A percentile compares a stretch with the other conserved stretches of the same genome.
Conservation (phyloP, 495 filamentous ascomycete species). For the Neohortaea acidophila region DNA sequence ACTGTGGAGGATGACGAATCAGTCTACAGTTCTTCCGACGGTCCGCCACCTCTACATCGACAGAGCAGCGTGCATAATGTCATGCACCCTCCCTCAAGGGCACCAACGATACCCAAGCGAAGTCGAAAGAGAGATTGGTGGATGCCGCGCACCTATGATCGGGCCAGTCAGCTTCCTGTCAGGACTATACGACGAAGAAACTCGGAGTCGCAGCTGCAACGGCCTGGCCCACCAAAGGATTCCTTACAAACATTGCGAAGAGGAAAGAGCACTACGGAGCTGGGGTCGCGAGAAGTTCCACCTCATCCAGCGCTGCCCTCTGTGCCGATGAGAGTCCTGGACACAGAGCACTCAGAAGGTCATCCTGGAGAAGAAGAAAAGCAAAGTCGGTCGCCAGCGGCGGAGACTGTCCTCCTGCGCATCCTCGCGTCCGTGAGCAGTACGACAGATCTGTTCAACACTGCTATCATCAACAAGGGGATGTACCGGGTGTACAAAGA, state of each 20-base stretch:
- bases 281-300: no score
- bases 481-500: conserved; percentile 49
- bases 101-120: conserved; percentile 11
- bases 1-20: background rate
- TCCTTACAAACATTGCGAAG: no score
- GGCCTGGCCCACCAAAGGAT: no score
- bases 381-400: conserved; percentile 22
- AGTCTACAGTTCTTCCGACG: no score
- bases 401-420: conserved; percentile 34
- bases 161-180: no score
- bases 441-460: conserved; percentile 43
- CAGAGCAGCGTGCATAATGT: conserved; percentile 3
- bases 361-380: no score
- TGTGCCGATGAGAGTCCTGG: no score
- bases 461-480: conserved; percentile 39
- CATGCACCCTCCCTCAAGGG: conserved; percentile 6
- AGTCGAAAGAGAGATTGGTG: conserved; percentile 18
- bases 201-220: background rate
- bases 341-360: no score
- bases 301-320: no score
- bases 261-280: no score
- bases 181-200: no score
- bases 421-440: conserved; percentile 38
- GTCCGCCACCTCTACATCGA: no score
- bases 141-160: background rate